Conservation (phyloP, 371 early-diverging fungal genomes). For the Mucor indicus region DNA sequence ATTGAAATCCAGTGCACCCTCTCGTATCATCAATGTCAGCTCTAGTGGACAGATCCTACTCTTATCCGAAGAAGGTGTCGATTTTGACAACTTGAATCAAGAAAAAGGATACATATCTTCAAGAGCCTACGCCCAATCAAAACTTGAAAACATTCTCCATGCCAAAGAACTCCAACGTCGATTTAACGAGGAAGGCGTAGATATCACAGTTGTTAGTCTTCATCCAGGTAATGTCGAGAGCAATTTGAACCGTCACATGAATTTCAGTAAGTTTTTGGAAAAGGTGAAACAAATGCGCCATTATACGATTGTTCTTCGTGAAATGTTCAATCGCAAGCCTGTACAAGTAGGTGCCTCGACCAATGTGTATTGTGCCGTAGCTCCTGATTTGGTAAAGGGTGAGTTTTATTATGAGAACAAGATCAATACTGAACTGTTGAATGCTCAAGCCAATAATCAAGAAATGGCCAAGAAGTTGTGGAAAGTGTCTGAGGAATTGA, state of each 20-base stretch:
- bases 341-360: neutral
- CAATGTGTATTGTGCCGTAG: slow-evolving; percentile 3
- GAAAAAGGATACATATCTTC: slow-evolving; percentile 14
- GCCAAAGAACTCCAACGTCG: slow-evolving; percentile 48
- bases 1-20: slow-evolving; percentile 44
- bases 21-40: slow-evolving; percentile 53
- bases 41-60: slow-evolving; percentile 32
- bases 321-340: neutral
- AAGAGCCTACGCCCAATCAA: slow-evolving; percentile 11
- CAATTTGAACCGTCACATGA: neutral
- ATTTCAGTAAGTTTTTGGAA: neutral
- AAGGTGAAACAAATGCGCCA: neutral
- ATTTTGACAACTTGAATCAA: slow-evolving; percentile 34
- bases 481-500: too few relatives aligned
- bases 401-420: slow-evolving; percentile 1
- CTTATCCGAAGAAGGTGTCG: slow-evolving; percentile 8
- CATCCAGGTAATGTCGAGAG: slow-evolving; percentile 3
- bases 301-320: neutral
- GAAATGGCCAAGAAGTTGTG: neutral
- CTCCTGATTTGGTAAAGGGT: slow-evolving; percentile 4
- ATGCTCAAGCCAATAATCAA: neutral
- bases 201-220: slow-evolving; percentile 1
- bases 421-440: neutral
- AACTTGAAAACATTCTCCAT: slow-evolving; percentile 48
- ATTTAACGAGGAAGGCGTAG: slow-evolving; percentile 13